Percentiles rank a stretch among this genome's conserved stretches.
phyloP scores from a whole-genome alignment of 2,329 filamentous ascomycete species.

The Pseudocercospora eumusae region DNA sequence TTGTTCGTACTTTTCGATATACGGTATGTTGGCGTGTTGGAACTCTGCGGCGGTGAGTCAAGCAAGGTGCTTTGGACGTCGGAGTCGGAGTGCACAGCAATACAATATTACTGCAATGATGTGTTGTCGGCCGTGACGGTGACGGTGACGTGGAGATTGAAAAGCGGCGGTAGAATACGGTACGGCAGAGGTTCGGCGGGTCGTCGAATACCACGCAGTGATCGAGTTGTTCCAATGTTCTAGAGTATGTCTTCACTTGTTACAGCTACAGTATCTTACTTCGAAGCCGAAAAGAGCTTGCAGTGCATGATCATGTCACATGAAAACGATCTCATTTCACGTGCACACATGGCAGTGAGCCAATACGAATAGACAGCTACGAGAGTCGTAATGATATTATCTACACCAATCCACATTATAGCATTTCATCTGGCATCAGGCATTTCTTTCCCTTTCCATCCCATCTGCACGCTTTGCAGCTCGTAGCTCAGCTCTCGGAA shows the following conservation, averaged over 20 bases:
- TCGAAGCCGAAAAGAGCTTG: neutral
- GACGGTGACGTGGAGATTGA: conserved; percentile 4
- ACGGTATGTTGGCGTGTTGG: neutral
- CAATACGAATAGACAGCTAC: conserved; percentile 11
- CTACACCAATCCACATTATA: neutral
- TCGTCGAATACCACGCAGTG: neutral
- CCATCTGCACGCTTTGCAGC: neutral
- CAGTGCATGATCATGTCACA: neutral
- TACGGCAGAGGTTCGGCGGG: neutral
- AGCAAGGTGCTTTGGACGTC: conserved; percentile 10
- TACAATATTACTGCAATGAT: neutral
- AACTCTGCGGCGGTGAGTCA: conserved; percentile 12
- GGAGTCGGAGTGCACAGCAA: neutral
- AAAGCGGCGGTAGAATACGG: neutral
- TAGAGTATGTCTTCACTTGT: neutral
- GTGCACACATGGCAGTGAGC: neutral
- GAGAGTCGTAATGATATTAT: conserved; percentile 9
- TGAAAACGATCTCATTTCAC: neutral
- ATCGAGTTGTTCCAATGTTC: neutral
- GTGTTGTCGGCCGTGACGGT: neutral
- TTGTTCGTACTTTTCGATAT: conserved; percentile 1
- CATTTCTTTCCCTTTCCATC: conserved; percentile 13
- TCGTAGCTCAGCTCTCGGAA: conserved; percentile 33
- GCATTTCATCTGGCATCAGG: conserved; percentile 27
- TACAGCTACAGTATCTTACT: too few relatives aligned